A percentile compares a stretch with the other conserved stretches of the same genome.
phyloP scores from a whole-genome alignment of 2,329 filamentous ascomycete species.

The Colletotrichum liaoningense region DNA sequence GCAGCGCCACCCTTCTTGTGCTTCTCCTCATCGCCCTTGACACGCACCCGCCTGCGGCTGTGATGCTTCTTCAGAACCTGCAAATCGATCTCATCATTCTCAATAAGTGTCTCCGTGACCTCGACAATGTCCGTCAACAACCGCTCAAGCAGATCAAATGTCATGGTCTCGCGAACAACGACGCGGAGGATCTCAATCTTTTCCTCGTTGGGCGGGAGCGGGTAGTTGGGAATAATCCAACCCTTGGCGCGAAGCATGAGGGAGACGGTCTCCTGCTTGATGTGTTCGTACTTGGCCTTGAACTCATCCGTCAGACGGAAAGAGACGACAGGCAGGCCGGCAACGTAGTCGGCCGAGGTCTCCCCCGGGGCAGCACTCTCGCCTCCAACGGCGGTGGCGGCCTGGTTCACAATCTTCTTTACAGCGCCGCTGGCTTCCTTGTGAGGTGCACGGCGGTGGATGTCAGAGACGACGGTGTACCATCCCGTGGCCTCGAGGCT shows the following conservation, averaged over 20 bases:
- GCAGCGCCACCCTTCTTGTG: constrained; percentile 13
- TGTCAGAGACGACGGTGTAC: constrained; percentile 74
- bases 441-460: constrained; percentile 67
- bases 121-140: constrained; percentile 70
- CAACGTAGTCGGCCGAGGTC: constrained; percentile 69
- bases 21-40: constrained; percentile 30
- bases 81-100: constrained; percentile 37
- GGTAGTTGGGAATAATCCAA: constrained; percentile 80
- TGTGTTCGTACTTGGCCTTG: constrained; percentile 68
- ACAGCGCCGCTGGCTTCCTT: constrained; percentile 19
- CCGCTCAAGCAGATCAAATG: constrained; percentile 73
- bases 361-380: constrained; percentile 44
- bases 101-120: constrained; percentile 71
- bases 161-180: constrained; percentile 75
- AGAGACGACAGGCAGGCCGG: constrained; percentile 75
- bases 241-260: constrained; percentile 73
- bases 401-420: constrained; percentile 40
- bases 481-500: constrained; percentile 73
- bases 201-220: constrained; percentile 71
- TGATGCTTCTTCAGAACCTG: constrained; percentile 33
- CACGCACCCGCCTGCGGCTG: constrained; percentile 10
- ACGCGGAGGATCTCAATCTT: constrained; percentile 75
- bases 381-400: constrained; percentile 53
- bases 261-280: constrained; percentile 73
- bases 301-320: constrained; percentile 73